Base-by-base conservation (phyloP, 306 rosid genomes). In the Lablab purpureus region DNA sequence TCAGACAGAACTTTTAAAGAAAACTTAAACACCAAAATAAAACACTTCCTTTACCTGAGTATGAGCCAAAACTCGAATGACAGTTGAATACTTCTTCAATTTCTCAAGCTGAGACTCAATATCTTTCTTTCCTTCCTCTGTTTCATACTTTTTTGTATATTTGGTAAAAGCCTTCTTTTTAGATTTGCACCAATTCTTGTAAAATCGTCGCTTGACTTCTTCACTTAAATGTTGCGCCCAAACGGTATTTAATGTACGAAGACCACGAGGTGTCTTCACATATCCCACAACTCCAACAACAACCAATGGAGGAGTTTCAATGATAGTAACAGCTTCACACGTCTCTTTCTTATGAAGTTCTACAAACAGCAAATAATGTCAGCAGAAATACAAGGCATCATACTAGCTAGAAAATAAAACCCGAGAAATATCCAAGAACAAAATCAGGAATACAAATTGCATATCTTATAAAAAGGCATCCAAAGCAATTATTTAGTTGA, bases 201-300 rank as follows among this genome's bases (percentile, higher is more conserved):
- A 92, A 76, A 92, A 92, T 7, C 95, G 77, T 76, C 95, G 82
- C 87, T 37, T 90, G 22, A 89, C 78, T 70, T 92, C 97, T 82
- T 92, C 97, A 54, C 90, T 92, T 25, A 90, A 83, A 85, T 92
- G 93, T 84, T 89, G 95, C 32, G 97, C 97, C 97, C 97, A 92
- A 55, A 92, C 84, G 17, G 93, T 90, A 46, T 76, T 88, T 73
- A 92, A 54, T 0, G 90, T 75, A 54, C 95, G 93, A 7, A 92
- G 89, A 7, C 97, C 97, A 0, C 89, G 88, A 5, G 93, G 83
- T 1, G 93, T 92, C 74, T 85, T 89, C 19, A 90, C 84, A 77
- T 90, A 90, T 22, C 97, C 97, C 56, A 90, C 96, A 50, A 90
- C 88, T 5, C 97, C 97, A 74, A 93, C 87, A 21, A 93, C 78